Base-by-base conservation (phyloP, 441 rosid species). In the Erysimum cheiri region DNA sequence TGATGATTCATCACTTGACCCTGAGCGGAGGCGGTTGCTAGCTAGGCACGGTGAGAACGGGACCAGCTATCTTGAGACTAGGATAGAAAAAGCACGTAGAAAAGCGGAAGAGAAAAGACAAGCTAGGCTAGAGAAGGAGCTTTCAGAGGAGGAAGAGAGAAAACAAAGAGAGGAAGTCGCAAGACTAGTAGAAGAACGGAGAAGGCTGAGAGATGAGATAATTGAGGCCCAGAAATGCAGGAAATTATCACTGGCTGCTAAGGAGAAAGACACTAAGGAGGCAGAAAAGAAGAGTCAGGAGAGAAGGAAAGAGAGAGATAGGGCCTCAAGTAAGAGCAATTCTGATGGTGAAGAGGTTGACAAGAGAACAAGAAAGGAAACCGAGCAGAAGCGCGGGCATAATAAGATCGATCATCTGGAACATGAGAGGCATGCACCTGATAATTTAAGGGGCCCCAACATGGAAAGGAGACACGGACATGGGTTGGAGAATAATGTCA, bases 81-180 rank as follows among this genome's bases (percentile, higher is more conserved):
- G 85, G 83, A 79, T 83, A 32, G 98, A 93, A 65, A 93, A 88
- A 68, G 95, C 98, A 40, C 93, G 98, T 17, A 84, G 97, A 77
- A 90, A 93, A 77, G 98, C 98, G 36, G 97, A 93, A 73, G 98
- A 93, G 81, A 93, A 84, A 83, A 87, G 94, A 82, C 97, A 90
- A 72, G 98, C 98, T 76, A 86, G 98, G 85, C 71, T 91, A 64
- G 98, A 93, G 70, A 89, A 77, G 74, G 97, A 93, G 78, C 87
- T 80, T 75, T 74, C 83, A 77, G 97, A 91, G 83, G 96, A 91
- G 78, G 98, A 91, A 75, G 97, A 93, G 75, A 85, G 86, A 76
- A 91, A 89, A 83, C 98, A 89, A 79, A 83, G 95, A 72, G 97
- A 91, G 80, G 97, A 93, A 82, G 97, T 91, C 35, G 88, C 97